Base-by-base conservation (phyloP, 1,284 basidiomycete genomes). In the Gymnopus androsaceus region DNA sequence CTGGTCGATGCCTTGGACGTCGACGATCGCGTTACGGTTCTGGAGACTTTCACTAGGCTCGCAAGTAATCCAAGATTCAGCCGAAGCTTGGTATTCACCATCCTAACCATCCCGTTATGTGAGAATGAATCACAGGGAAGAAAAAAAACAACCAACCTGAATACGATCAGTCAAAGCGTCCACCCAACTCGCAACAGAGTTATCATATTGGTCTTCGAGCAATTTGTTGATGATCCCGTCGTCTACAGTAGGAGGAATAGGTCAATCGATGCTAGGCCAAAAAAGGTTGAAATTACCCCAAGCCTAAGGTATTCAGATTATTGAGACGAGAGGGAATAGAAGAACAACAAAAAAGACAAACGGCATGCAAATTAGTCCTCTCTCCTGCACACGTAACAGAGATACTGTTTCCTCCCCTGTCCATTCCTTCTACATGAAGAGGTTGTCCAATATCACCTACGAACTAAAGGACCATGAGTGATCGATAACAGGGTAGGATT, bases 371-470 rank as follows among this genome's bases (percentile, higher is more conserved):
- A 61, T 84, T 83, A 15, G 75, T 80, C 11, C 61, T 69, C 5
- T 65, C 63, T 8, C 76, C 76, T 48, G 61, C 66, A 64, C 77
- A 79, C 40, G 57, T 72, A 28, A 71, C 74, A 28, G 56, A 61
- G 42, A 80, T 76, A 28, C 67, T 67, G 58, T 79, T 79, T 12
- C 75, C 78, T n/a, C 78, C 78, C 7, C 72, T 65, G 55, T 69
- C 70, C 28, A 69, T 59, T 23, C 70, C 74, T 65, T 80, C 77
- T 44, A 77, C 76, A 59, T 81, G 78, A 36, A 82, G 68, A 6
- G 79, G 78, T 59, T 81, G 79, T 9, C 77, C 75, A 55, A 82
- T 76, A 57, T 82, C 79, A 15, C 80, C 80, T 45, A 82, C 63
- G 63, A 82, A 81, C 77, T 81, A 60, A 54, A 50, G 46, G n/a